These are phyloP conservation scores for Acacia pycnantha DNA, from an alignment of 331 rosid species.

Conservation along the genomic window DNA sequence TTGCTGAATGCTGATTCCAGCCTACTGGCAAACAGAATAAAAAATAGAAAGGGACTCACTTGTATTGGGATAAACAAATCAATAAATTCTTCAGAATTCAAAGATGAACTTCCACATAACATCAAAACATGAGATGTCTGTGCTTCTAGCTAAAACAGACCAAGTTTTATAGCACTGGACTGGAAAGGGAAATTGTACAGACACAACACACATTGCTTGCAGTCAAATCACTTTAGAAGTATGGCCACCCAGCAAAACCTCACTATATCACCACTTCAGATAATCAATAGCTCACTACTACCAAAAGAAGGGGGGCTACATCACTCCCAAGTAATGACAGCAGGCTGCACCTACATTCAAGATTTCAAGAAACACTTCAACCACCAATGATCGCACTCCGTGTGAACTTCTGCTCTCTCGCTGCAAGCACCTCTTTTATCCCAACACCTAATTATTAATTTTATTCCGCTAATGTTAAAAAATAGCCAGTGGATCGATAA, in stretches of 20 bases:
- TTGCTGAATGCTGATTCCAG: not conserved
- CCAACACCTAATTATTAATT: not conserved
- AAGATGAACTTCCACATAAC: too few relatives aligned
- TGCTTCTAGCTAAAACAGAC: not conserved
- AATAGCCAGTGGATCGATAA: not conserved
- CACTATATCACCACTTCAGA: not conserved
- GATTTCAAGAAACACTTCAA: not conserved
- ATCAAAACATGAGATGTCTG: not conserved
- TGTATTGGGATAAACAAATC: too few relatives aligned
- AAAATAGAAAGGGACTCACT: not conserved
- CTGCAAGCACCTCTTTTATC: not conserved
- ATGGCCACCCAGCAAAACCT: not conserved
- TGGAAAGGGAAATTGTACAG: not conserved
- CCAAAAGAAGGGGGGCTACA: not conserved
- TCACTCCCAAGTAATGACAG: not conserved
- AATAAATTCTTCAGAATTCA: too few relatives aligned
- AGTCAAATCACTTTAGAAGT: not conserved
- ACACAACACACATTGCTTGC: not conserved
- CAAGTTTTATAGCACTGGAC: not conserved
- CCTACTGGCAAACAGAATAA: not conserved
- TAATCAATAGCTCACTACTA: not conserved
- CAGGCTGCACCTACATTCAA: not conserved
- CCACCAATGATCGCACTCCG: not conserved
- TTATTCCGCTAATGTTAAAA: not conserved
- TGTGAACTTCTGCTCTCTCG: not conserved